phyloP scores from a whole-genome alignment of 1,284 basidiomycete genomes.

The Moesziomyces aphidis region DNA sequence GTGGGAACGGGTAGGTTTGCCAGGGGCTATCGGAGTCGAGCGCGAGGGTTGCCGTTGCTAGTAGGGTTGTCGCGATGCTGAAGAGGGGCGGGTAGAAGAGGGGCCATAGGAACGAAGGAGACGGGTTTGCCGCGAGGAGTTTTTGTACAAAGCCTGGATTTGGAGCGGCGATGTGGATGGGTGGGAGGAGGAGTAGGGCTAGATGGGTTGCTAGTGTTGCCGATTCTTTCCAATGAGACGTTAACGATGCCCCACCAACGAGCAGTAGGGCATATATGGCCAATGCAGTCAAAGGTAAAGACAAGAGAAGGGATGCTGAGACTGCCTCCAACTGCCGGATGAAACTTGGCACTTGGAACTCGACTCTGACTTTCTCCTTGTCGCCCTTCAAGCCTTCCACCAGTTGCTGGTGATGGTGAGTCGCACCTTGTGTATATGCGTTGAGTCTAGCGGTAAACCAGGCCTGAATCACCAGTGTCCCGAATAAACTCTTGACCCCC shows the following conservation, averaged over 20 bases:
- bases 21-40: slow-evolving; percentile 29
- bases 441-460: slow-evolving; percentile 31
- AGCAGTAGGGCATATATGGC: not conserved
- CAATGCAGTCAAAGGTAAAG: slow-evolving; percentile 2
- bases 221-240: not conserved
- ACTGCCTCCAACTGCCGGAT: slow-evolving; percentile 28
- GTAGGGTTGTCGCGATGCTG: not conserved
- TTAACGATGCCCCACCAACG: slow-evolving; percentile 5
- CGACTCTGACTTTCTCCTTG: not conserved
- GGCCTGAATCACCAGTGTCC: slow-evolving; percentile 21
- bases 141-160: slow-evolving; percentile 1
- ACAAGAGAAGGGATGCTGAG: slow-evolving; percentile 5
- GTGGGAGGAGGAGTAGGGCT: slow-evolving; percentile 11
- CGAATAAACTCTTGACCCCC: slow-evolving; percentile 14
- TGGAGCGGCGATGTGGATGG: not conserved
- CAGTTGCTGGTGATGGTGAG: not conserved
- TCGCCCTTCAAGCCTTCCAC: not conserved
- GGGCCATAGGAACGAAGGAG: slow-evolving; percentile 22
- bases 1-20: slow-evolving; percentile 44
- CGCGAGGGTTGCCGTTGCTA: slow-evolving; percentile 5
- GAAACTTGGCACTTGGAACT: slow-evolving; percentile 13
- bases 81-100: slow-evolving; percentile 26
- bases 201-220: slow-evolving; percentile 10
- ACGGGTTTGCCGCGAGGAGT: slow-evolving; percentile 17
- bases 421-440: slow-evolving; percentile 10